These are phyloP conservation scores for Pholiota adiposa DNA, from an alignment of 1,284 basidiomycete genomes.

Conservation along the genomic window DNA sequence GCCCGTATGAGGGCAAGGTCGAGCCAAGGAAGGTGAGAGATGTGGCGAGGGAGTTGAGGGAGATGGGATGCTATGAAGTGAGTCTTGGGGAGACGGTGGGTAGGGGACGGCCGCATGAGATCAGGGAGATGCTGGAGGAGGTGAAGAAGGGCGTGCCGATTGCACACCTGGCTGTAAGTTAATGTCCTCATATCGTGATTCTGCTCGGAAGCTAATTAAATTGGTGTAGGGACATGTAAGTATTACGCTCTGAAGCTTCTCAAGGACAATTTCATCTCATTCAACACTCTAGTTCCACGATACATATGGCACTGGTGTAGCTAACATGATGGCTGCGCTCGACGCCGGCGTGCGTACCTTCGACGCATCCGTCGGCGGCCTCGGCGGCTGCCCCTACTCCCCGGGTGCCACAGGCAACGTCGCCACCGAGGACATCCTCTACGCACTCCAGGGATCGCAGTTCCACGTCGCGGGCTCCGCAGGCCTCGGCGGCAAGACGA, in stretches of 20 bases:
- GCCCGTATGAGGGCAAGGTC: slow-evolving; percentile 86
- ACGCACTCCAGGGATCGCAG: slow-evolving; percentile 75
- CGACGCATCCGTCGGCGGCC: slow-evolving; percentile 78
- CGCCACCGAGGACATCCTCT: slow-evolving; percentile 89
- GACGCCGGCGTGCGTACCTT: slow-evolving; percentile 68
- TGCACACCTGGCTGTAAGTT: slow-evolving; percentile 70
- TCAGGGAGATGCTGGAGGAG: slow-evolving; percentile 71
- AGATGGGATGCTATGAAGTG: slow-evolving; percentile 96
- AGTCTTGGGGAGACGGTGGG: slow-evolving; percentile 94
- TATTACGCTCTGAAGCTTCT: slow-evolving; percentile 8
- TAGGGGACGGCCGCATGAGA: slow-evolving; percentile 75
- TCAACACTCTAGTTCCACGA: slow-evolving; percentile 86
- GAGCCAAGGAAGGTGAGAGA: slow-evolving; percentile 70
- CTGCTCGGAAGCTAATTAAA: no score
- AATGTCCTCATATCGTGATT: no score
- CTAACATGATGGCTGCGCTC: slow-evolving; percentile 73
- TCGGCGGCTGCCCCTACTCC: slow-evolving; percentile 95
- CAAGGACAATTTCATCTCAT: background rate
- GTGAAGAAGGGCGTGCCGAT: slow-evolving; percentile 69
- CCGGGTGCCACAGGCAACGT: slow-evolving; percentile 96
- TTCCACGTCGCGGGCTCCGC: slow-evolving; percentile 64
- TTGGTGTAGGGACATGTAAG: slow-evolving; percentile 61
- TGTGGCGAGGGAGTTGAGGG: slow-evolving; percentile 71
- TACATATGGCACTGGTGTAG: slow-evolving; percentile 84
- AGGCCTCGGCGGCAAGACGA: slow-evolving; percentile 30